phyloP scores from a whole-genome alignment of 306 rosid genomes.

The Vigna nakashimae region DNA sequence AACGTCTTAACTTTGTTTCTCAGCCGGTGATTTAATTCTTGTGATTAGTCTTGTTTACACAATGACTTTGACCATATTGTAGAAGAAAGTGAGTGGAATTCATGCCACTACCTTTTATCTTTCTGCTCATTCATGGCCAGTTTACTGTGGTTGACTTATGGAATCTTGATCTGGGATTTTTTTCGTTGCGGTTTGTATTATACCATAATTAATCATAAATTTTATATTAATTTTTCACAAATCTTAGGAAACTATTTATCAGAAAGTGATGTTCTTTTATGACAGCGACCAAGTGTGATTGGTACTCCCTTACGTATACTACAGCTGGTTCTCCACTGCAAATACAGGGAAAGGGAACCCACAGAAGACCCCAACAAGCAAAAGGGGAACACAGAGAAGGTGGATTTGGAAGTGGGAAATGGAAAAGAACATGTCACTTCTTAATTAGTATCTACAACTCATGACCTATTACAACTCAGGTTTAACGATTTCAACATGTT shows the following conservation, averaged over 20 bases:
- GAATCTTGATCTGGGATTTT: constrained; percentile 67
- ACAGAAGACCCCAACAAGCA: constrained; percentile 52
- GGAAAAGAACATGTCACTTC: constrained; percentile 42
- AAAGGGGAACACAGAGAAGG: constrained; percentile 29
- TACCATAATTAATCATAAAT: too few species aligned
- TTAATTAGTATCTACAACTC: not conserved
- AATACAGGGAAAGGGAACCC: constrained; percentile 60
- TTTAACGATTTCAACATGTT: constrained; percentile 14
- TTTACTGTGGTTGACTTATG: constrained; percentile 74
- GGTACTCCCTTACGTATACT: constrained; percentile 73
- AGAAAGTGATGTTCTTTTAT: constrained; percentile 7
- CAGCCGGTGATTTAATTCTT: too few species aligned
- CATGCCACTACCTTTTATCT: constrained; percentile 83
- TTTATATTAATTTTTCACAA: too few species aligned
- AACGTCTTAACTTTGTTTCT: too few species aligned
- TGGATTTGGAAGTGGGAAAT: constrained; percentile 47
- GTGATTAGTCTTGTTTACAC: too few species aligned
- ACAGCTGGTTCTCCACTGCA: constrained; percentile 83
- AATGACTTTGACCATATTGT: constrained; percentile 23
- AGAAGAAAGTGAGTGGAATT: constrained; percentile 80
- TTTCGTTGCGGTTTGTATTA: constrained; percentile 66
- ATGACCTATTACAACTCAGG: not conserved
- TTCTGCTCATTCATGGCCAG: constrained; percentile 69
- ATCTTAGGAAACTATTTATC: not conserved
- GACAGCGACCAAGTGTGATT: constrained; percentile 80